phyloP scores from a whole-genome alignment of 495 filamentous ascomycete species.

The Geopyxis carbonaria region DNA sequence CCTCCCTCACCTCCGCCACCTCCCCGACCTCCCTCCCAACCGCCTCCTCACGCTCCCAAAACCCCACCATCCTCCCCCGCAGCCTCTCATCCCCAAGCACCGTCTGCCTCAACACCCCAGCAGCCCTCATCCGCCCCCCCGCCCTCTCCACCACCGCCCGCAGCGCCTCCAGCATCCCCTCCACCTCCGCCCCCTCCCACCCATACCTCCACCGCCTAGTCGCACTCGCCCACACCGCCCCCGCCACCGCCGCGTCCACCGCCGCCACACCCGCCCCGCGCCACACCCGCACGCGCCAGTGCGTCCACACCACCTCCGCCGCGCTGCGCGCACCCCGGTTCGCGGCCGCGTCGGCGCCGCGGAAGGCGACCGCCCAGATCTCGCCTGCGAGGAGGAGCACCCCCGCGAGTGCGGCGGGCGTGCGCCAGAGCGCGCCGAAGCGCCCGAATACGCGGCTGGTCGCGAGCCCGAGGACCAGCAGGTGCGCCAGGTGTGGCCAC shows the following conservation, averaged over 20 bases:
- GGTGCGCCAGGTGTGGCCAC: slow-evolving; percentile 60
- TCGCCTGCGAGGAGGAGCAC: slow-evolving; percentile 46
- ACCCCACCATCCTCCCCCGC: slow-evolving; percentile 29
- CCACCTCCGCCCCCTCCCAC: slow-evolving; percentile 28
- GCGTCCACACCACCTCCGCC: slow-evolving; percentile 45
- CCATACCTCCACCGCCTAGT: slow-evolving; percentile 48
- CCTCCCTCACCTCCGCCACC: slow-evolving; percentile 41
- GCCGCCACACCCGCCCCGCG: slow-evolving; percentile 42
- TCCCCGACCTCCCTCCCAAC: slow-evolving; percentile 42
- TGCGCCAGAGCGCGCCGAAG: slow-evolving; percentile 48
- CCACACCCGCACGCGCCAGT: slow-evolving; percentile 45
- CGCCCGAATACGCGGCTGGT: slow-evolving; percentile 40
- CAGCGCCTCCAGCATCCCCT: slow-evolving; percentile 32
- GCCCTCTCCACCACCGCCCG: slow-evolving; percentile 27
- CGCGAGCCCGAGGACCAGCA: slow-evolving; percentile 47
- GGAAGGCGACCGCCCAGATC: slow-evolving; percentile 36
- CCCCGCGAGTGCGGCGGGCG: slow-evolving; percentile 44
- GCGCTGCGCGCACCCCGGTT: slow-evolving; percentile 42
- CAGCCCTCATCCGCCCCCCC: slow-evolving; percentile 33
- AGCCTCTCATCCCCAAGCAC: slow-evolving; percentile 35
- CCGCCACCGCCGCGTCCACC: slow-evolving; percentile 43
- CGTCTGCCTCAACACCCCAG: slow-evolving; percentile 41
- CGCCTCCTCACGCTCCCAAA: slow-evolving; percentile 38
- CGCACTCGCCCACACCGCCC: slow-evolving; percentile 50
- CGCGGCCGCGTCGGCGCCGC: slow-evolving; percentile 41